Evolutionary conservation across 305 asterid species (phyloP), one percentile per base, ranked within the genome.

Genomic region (Caryopteris hybrid): DNA sequence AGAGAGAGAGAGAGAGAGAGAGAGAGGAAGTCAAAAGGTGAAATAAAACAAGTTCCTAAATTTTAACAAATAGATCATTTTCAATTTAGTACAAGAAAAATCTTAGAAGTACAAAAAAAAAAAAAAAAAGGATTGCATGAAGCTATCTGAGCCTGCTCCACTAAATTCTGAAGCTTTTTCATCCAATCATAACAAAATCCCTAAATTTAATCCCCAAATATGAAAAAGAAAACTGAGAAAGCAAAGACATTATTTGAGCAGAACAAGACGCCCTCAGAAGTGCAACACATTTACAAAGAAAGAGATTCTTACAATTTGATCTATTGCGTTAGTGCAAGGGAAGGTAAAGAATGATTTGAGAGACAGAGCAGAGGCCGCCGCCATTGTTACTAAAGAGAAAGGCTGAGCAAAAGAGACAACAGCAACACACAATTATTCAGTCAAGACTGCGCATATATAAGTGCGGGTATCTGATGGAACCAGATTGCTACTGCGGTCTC

Each of bases 281-380:
- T 10, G 8, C 29, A 66, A 61, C 20, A 9, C 45, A 65, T 45
- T 8, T 54, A 45, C 29, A 20, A 22, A 6, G 1, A 22, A 33
- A 36, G 23, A 9, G 5, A 5, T 5, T 68, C 88, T 76, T 70
- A 82, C 95, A 64, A 61, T 57, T 42, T 78, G 76, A 53, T 42
- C 72, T 25, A 22, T 52, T 31, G 76, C 60, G 38, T 68, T 65
- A 22, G 68, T 27, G 4, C 80, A 70, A 43, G 54, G 43, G 76
- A 75, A 50, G 33, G 69, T 61, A 21, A 62, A 8, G 11, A 74
- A 42, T 54, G 87, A 84, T 72, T 74, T 73, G 74, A 79, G 81
- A 65, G 80, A 77, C 67, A 76, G 8, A 69, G 86, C 63, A 63
- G 76, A 75, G 36, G 85, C 79, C 84, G 76, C 83, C 84, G 76